Evolutionary conservation across 768 basidiomycete species (phyloP).

Genomic region (Phylloporus arenicola): DNA sequence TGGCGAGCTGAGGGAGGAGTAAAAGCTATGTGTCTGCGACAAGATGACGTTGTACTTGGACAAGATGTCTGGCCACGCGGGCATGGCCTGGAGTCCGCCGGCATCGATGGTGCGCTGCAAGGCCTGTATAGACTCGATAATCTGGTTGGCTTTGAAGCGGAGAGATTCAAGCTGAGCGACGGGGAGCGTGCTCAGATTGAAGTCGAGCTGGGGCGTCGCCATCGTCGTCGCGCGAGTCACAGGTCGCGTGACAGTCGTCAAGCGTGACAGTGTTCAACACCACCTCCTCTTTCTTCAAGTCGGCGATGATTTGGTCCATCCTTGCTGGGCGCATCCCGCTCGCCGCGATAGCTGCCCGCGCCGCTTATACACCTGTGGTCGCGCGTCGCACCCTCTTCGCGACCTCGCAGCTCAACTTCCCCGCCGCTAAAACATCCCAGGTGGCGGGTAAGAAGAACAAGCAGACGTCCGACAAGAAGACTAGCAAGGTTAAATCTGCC

Average conservation of each 20-base stretch:
- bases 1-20: slow-evolving; percentile 49
- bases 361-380: neutral
- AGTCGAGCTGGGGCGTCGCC: slow-evolving; percentile 1
- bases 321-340: slow-evolving; percentile 7
- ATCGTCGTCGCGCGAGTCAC: slow-evolving; percentile 7
- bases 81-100: slow-evolving; percentile 43
- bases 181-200: slow-evolving; percentile 42
- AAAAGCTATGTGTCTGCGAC: slow-evolving; percentile 77
- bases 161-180: slow-evolving; percentile 71
- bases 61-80: slow-evolving; percentile 80
- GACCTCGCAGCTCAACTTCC: slow-evolving; percentile 13
- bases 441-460: neutral
- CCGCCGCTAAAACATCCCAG: slow-evolving; percentile 2
- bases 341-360: neutral
- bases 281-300: neutral
- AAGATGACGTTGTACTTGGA: slow-evolving; percentile 82
- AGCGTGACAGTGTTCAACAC: slow-evolving; percentile 12
- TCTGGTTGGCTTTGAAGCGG: slow-evolving; percentile 70
- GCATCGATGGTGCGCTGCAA: slow-evolving; percentile 61
- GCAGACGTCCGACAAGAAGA: slow-evolving; percentile 3
- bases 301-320: slow-evolving; percentile 11
- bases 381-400: slow-evolving; percentile 26
- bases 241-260: slow-evolving; percentile 11
- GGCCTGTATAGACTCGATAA: slow-evolving; percentile 67
- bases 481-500: neutral